Evolutionary conservation across 768 basidiomycete genomes (phyloP).

Genomic region (Lenzites betulinus): DNA sequence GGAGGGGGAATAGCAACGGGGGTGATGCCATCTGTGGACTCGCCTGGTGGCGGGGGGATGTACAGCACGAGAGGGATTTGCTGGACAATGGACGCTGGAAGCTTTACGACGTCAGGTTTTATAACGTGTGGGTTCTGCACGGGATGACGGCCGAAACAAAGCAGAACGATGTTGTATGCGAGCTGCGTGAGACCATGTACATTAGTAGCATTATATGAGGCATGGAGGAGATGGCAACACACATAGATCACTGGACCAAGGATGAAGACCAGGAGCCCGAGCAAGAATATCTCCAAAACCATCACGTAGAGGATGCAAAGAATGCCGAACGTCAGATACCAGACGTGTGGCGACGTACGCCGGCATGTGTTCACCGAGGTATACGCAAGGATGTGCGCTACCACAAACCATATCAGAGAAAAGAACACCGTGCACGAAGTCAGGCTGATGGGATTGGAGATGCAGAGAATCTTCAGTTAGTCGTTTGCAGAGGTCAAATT

Average conservation of each 20-base stretch:
- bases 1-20: constrained; percentile 48
- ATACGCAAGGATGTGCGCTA: constrained; percentile 78
- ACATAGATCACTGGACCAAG: constrained; percentile 80
- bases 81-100: constrained; percentile 71
- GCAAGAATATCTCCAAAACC: constrained; percentile 67
- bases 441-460: constrained; percentile 40
- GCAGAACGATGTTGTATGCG: constrained; percentile 75
- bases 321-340: constrained; percentile 86
- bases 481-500: too few relatives aligned
- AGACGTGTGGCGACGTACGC: constrained; percentile 72
- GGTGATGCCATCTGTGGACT: constrained; percentile 24
- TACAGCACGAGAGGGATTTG: constrained; percentile 83
- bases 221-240: constrained; percentile 32
- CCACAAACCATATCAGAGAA: constrained; percentile 82
- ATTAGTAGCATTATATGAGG: background rate
- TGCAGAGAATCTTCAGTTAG: background rate
- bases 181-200: constrained; percentile 44
- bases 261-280: constrained; percentile 77
- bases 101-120: constrained; percentile 76
- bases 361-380: constrained; percentile 77
- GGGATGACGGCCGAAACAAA: constrained; percentile 80
- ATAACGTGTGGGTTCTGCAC: constrained; percentile 72
- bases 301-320: constrained; percentile 79
- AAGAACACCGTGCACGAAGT: constrained; percentile 67
- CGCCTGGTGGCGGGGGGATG: constrained; percentile 75